Evolutionary conservation across 345 rosid genomes (phyloP), one percentile per base, ranked within the genome.

Genomic region (Linum trigynum): DNA sequence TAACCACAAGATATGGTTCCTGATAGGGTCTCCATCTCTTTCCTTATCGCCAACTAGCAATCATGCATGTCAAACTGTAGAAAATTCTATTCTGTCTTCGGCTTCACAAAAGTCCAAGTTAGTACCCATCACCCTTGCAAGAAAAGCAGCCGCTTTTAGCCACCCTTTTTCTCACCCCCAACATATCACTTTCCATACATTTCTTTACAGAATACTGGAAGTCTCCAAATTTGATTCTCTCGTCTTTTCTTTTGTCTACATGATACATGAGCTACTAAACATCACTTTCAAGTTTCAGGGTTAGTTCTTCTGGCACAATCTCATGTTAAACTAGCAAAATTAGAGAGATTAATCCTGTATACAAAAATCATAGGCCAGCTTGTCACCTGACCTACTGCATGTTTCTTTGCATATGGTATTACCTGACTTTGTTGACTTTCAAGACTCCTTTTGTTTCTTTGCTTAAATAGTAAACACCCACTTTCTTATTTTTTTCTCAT

Each of bases 21-120:
- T 23, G 14, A 48, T 48, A 48, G 53, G 50, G 53, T 48, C 53
- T 48, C 53, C 53, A 48, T 48, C 53, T 48, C 53, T 48, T 48
- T 6, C 53, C 11, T 48, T 15, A 48, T 48, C 53, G 9, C 14
- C 53, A 12, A 48, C 53, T 48, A 4, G 11, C 53, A 48, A 48
- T 48, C 53, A 48, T 48, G 53, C 14, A 48, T 5, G 53, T 48
- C 14, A 48, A 48, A 9, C 53, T 48, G 15, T 48, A 48, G 53
- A 48, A 48, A 48, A 48, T 48, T 48, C 53, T 48, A 48, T 48
- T 48, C 53, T 15, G 11, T 48, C 53, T 48, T 48, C 14, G 14
- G 53, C 53, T 48, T 48, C 53, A 48, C 53, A 48, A 48, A 48
- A 48, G 53, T 48, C 53, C 53, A 48, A 48, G 53, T 48, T 48